Evolutionary conservation across 495 filamentous ascomycete species (phyloP).

Genomic region (Thermochaetoides thermophila): DNA sequence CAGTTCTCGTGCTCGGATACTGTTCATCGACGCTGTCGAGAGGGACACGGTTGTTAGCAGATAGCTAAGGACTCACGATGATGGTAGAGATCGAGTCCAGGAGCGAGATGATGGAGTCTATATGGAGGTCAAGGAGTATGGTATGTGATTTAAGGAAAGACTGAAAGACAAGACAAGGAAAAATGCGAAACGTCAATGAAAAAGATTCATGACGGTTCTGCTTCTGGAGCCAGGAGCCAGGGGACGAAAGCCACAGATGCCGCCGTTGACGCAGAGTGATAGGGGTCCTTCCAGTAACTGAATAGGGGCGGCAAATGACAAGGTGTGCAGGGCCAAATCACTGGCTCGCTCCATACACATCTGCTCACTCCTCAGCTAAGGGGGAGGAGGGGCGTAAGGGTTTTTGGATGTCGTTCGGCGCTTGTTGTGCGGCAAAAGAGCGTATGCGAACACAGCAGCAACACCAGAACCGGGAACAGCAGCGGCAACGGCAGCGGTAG

Average conservation of each 20-base stretch:
- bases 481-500: conserved; percentile 2
- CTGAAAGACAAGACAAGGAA: conserved; percentile 13
- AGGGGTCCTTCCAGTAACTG: conserved; percentile 7
- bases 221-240: conserved; percentile 6
- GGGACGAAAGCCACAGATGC: conserved; percentile 15
- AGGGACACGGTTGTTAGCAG: conserved; percentile 5
- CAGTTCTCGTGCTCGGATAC: no score
- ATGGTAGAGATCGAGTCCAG: conserved; percentile 2
- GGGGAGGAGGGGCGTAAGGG: not conserved
- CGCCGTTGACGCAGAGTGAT: conserved; percentile 22
- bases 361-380: not conserved
- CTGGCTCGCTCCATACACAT: not conserved
- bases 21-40: not conserved
- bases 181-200: no score
- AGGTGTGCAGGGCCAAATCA: conserved; percentile 16
- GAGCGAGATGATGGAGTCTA: conserved; percentile 4
- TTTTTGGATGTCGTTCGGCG: not conserved
- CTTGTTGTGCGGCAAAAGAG: not conserved
- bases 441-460: conserved; percentile 1
- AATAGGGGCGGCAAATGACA: conserved; percentile 21
- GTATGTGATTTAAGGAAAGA: conserved; percentile 16
- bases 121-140: conserved; percentile 13
- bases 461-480: conserved; percentile 1
- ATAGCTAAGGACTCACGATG: not conserved
- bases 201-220: no score